Evolutionary conservation across 179 eudicot genomes (phyloP), one percentile per base, ranked within the genome.

Genomic region (Silene coronaria): DNA sequence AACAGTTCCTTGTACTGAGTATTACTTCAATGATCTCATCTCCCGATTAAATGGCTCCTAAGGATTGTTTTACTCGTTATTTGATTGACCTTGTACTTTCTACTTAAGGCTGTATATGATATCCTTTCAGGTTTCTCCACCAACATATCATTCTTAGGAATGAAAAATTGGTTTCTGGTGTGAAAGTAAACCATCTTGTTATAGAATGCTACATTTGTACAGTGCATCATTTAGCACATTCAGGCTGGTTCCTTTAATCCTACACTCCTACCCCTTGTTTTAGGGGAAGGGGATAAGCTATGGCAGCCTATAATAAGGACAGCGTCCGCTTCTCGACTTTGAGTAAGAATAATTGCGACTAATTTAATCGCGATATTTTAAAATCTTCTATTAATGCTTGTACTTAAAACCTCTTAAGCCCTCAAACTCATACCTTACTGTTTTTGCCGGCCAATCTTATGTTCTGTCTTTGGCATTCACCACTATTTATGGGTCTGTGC

Each of bases 1-100:
- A 21, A 85, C 84, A 9, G 69, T 87, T 69, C 87, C 85, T 48
- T 85, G 86, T 45, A 58, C 74, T 24, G 85, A 87, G 67, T 36
- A 77, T 42, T 62, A 69, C 61, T 86, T 86, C 81, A 53, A 63
- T 12, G 27, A 82, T 57, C 75, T 86, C 58, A 78, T 79, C 22
- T 77, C 87, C 10, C 70, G 51, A 42, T 75, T 81, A 34, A 63
- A 81, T 26, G 75, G 72, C 63, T 82, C 78, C 59, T 51, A 69
- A 61, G 38, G 22, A 42, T 22, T 76, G 7, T 61, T 21, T 23
- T 55, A 22, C 22, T 23, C n/a, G 10, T 68, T 67, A 32, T 6
- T 17, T 34, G 58, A 57, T 34, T 76, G 17, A 17, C 17, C 63
- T 36, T 69, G 11, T 24, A 69, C 1, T 10, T 70, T 24, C 32